Evolutionary conservation across 106 monocot genomes (phyloP).

Genomic region (Platanthera zijinensis): DNA sequence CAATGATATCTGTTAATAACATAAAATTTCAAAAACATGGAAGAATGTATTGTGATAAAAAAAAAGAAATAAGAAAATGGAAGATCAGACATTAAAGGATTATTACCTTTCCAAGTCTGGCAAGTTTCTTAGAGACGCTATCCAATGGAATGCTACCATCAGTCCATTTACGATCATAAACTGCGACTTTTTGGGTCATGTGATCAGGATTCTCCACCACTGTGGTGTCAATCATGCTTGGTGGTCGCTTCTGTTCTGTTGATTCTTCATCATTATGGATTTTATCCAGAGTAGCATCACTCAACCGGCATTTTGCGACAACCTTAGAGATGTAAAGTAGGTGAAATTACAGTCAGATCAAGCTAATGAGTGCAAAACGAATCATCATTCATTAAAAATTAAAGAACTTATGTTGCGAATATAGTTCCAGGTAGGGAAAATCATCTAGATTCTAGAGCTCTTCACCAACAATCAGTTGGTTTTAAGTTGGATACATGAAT

Average conservation of each 20-base stretch:
- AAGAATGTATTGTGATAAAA: too few species aligned
- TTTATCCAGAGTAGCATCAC: constrained; percentile 32
- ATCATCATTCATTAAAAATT: not conserved
- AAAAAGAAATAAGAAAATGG: not conserved
- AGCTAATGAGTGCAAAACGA: not conserved
- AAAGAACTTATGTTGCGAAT: too few species aligned
- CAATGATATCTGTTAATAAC: too few species aligned
- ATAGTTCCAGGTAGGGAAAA: too few species aligned
- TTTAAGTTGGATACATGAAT: too few species aligned
- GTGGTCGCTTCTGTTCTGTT: constrained; percentile 21
- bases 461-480: too few species aligned
- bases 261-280: constrained; percentile 25
- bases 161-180: constrained; percentile 86
- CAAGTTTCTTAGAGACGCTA: constrained; percentile 46
- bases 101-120: constrained; percentile 75
- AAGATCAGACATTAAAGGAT: not conserved
- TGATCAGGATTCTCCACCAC: constrained; percentile 22
- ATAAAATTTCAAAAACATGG: too few species aligned
- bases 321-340: not conserved
- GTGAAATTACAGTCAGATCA: not conserved
- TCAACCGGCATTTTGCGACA: constrained; percentile 8
- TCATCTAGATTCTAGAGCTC: too few species aligned
- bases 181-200: constrained; percentile 27
- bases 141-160: constrained; percentile 77
- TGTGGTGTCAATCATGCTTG: constrained; percentile 16